A percentile compares a stretch with the other conserved stretches of the same genome.
These are phyloP conservation scores for Cyclotella atomus DNA, from an alignment of 108 stramenopile genomes.

Conservation along the genomic window DNA sequence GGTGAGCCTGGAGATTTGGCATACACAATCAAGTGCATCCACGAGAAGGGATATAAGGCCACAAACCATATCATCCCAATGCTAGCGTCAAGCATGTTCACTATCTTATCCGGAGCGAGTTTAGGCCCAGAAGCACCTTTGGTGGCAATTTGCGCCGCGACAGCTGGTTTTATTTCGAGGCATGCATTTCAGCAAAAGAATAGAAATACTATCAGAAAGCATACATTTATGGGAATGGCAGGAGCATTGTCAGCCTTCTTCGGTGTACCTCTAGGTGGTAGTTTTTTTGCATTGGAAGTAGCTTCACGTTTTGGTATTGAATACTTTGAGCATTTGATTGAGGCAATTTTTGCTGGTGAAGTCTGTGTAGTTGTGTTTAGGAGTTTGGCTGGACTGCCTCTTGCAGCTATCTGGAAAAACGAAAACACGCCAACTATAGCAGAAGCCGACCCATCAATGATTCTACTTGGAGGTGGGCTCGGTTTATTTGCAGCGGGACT, in stretches of 20 bases:
- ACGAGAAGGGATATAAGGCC: conserved; percentile 61
- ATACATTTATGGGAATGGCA: conserved; percentile 74
- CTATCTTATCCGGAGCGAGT: conserved; percentile 64
- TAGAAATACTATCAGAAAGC: conserved; percentile 62
- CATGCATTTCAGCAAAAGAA: conserved; percentile 51
- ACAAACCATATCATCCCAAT: conserved; percentile 72
- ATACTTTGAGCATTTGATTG: conserved; percentile 73
- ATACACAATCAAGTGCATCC: conserved; percentile 67
- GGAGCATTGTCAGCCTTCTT: conserved; percentile 75
- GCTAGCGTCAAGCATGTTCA: conserved; percentile 63
- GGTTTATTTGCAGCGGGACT: conserved; percentile 64
- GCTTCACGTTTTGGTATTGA: conserved; percentile 68
- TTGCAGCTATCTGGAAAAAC: conserved; percentile 56
- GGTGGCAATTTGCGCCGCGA: conserved; percentile 61
- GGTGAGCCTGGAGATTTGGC: conserved; percentile 79
- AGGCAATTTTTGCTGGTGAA: conserved; percentile 64
- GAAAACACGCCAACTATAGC: conserved; percentile 5
- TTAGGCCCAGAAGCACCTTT: conserved; percentile 53
- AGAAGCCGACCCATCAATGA: conserved; percentile 39
- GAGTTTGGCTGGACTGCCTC: conserved; percentile 49
- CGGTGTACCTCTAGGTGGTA: conserved; percentile 65
- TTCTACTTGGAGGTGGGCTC: conserved; percentile 46
- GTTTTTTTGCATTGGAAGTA: conserved; percentile 67
- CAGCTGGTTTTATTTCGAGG: conserved; percentile 64
- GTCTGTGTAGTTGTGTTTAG: conserved; percentile 66